Base-by-base conservation (phyloP, 768 basidiomycete genomes). In the Pleurotus giganteus region DNA sequence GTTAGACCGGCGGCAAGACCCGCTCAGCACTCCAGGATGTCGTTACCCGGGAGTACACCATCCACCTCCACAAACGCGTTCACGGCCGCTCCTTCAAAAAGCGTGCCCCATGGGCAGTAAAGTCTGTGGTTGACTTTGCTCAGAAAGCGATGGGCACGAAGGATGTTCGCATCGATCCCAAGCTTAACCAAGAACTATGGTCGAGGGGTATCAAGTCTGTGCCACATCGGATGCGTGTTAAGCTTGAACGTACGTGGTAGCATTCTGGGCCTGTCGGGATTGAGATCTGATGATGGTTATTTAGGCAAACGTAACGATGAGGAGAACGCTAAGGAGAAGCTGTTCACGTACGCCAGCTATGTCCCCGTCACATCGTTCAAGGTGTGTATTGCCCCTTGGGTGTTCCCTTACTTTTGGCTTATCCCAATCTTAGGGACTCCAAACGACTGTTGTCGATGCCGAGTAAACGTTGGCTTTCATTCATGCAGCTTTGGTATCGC, bases 21-120 rank as follows among this genome's bases (percentile, higher is more conserved):
- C 94, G 96, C 74, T 95, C 94, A 57, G 96, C 96, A 53, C 91
- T 98, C 71, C 85, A 91, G 75, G 96, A 98, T 73, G 96, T 98
- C 76, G 96, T 98, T 61, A 91, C 95, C 61, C 88, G 95, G 67
- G 96, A 99, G 73, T 97, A 98, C 88, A 98, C 96, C 67, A 89
- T 98, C 80, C 93, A 97, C 76, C 78, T 98, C 36, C 94, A 97
- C 87, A 97, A 96, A 75, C 87, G 76, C 62, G 92, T 94, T 39
- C 91, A 94, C 74, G 91, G 89, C 63, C 84, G 88, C 57, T 88
- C 90, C 39, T 98, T 97, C 83, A 98, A 98, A 80, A 96, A 96
- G 83, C 89, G 95, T 64, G 94, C 97, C 15, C 97, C 97, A 21
- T 88, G 86, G 79, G 97, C 94, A 63, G 84, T 98, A 75, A 98